Conservation (phyloP, 164 flowering plant species). For the Litsea cubeba region DNA sequence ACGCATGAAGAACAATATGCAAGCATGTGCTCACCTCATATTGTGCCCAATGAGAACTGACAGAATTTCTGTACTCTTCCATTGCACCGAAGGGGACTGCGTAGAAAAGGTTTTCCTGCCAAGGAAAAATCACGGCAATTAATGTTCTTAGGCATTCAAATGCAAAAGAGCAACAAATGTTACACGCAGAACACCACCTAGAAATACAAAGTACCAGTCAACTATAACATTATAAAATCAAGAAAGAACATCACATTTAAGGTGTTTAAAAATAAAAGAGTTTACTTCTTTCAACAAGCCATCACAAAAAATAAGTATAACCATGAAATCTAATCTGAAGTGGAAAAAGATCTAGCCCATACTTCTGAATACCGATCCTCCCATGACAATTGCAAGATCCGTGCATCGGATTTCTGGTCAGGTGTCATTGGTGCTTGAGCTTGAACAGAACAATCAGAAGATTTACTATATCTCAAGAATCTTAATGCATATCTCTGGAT, state of each 20-base stretch:
- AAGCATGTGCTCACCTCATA: slow-evolving; percentile 43
- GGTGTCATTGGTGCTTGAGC: slow-evolving; percentile 67
- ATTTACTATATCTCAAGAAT: slow-evolving; percentile 52
- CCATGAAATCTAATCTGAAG: not conserved
- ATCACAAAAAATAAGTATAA: not conserved
- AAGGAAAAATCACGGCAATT: not conserved
- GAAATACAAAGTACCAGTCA: not conserved
- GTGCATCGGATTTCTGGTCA: slow-evolving; percentile 48
- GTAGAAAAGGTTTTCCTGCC: slow-evolving; percentile 82
- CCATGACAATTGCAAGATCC: slow-evolving; percentile 44
- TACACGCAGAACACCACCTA: not conserved
- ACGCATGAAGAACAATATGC: slow-evolving; percentile 4
- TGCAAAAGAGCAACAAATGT: not conserved
- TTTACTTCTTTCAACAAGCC: not conserved
- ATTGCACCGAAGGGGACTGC: slow-evolving; percentile 65
- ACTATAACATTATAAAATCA: not conserved
- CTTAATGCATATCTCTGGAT: slow-evolving; percentile 70
- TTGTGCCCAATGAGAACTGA: slow-evolving; percentile 51
- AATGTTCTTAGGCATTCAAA: not conserved
- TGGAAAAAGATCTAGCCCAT: slow-evolving; percentile 19
- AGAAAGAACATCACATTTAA: not conserved
- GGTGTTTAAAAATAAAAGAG: not conserved
- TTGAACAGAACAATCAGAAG: slow-evolving; percentile 25
- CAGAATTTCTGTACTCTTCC: slow-evolving; percentile 69
- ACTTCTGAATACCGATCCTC: slow-evolving; percentile 67